A percentile compares a stretch with the other conserved stretches of the same genome.
Conservation (phyloP, 257 asterid genomes). For the Leptodermis oblonga region DNA sequence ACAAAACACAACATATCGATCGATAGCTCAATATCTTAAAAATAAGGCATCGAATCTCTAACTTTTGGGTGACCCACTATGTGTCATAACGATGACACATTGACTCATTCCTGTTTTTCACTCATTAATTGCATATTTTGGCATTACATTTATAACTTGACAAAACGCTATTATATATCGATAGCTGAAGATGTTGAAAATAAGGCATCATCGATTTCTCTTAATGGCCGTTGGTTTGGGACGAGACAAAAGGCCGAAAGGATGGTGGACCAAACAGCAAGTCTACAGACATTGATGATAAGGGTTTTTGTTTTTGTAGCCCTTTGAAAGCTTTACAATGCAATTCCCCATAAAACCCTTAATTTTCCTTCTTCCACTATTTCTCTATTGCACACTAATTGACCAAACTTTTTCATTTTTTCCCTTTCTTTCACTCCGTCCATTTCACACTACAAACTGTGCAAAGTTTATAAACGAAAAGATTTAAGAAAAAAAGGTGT, state of each 20-base stretch:
- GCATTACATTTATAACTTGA: conserved; percentile 2
- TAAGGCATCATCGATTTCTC: neutral
- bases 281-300: conserved; percentile 31
- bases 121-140: conserved; percentile 7
- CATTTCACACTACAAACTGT: conserved; percentile 28
- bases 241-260: conserved; percentile 35
- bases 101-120: too few species aligned
- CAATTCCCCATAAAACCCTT: conserved; percentile 16
- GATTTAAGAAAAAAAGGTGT: neutral
- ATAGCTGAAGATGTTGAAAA: too few species aligned
- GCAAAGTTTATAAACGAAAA: conserved; percentile 8
- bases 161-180: too few species aligned
- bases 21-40: too few species aligned
- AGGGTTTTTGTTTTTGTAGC: conserved; percentile 9
- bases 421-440: conserved; percentile 1
- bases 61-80: too few species aligned
- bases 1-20: too few species aligned
- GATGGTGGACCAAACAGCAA: conserved; percentile 18
- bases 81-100: too few species aligned
- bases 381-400: conserved; percentile 18
- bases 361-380: conserved; percentile 16
- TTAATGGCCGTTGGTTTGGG: conserved; percentile 25
- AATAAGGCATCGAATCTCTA: too few species aligned
- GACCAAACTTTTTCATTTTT: conserved; percentile 18
- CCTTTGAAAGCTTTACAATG: conserved; percentile 19